Conservation (phyloP, 352 stramenopile species). For the Pythium insidiosum region DNA sequence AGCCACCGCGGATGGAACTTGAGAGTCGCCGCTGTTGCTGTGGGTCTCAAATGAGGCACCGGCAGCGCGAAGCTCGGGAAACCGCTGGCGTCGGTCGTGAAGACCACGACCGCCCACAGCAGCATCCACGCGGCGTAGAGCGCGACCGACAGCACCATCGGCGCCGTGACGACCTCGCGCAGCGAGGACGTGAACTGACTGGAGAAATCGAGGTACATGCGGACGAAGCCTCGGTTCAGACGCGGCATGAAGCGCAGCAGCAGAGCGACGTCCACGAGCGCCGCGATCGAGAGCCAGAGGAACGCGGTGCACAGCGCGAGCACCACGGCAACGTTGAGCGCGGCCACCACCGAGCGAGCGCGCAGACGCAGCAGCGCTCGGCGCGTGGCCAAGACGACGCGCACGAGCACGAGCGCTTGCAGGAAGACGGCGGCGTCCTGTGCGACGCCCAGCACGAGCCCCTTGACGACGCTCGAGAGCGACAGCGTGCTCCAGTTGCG, state of each 20-base stretch:
- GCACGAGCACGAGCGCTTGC: conserved; percentile 3
- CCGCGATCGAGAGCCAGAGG: conserved; percentile 7
- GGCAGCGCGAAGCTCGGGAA: no score
- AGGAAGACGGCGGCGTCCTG: conserved; percentile 8
- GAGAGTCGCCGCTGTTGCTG: no score
- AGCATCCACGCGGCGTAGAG: not conserved
- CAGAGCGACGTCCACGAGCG: conserved; percentile 6
- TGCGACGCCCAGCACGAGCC: not conserved
- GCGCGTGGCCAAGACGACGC: not conserved
- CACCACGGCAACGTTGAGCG: not conserved
- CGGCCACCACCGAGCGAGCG: no score
- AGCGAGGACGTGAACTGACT: conserved; percentile 7
- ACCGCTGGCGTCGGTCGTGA: no score
- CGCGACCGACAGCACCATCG: not conserved
- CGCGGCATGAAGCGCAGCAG: conserved; percentile 5
- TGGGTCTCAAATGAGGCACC: no score
- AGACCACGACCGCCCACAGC: conserved; percentile 1
- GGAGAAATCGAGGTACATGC: conserved; percentile 7
- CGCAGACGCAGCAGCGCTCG: not conserved
- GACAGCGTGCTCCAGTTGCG: not conserved
- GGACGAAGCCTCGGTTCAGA: conserved; percentile 8
- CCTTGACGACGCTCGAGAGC: not conserved
- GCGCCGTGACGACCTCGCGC: not conserved
- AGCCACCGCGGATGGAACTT: no score
- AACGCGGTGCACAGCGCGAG: no score